Conservation (phyloP, 2,329 filamentous ascomycete genomes). For the Epicoccum sorghinum region DNA sequence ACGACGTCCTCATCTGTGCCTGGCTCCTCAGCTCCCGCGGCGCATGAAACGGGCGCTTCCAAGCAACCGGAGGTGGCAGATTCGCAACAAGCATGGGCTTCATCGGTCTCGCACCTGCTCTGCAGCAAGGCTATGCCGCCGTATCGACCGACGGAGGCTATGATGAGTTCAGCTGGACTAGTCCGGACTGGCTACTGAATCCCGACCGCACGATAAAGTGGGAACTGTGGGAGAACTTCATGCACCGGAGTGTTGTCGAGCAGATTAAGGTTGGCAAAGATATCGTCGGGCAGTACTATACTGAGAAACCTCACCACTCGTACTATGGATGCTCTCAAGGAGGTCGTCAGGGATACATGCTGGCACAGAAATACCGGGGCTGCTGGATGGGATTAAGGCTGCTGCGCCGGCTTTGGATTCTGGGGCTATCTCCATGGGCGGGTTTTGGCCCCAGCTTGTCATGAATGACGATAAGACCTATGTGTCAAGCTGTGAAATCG, state of each 20-base stretch:
- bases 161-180: conserved; percentile 3
- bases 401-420: conserved; percentile 34
- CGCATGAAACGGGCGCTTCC: conserved; percentile 31
- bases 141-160: conserved; percentile 32
- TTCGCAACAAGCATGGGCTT: conserved; percentile 19
- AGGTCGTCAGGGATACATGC: conserved; percentile 34
- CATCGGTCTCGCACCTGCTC: conserved; percentile 9
- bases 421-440: conserved; percentile 21
- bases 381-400: conserved; percentile 40
- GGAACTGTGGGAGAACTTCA: conserved; percentile 40
- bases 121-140: conserved; percentile 27
- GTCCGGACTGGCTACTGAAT: conserved; percentile 13
- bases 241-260: conserved; percentile 33
- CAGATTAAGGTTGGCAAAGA: conserved; percentile 41
- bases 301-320: conserved; percentile 31
- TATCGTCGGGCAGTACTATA: conserved; percentile 36
- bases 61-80: conserved; percentile 31
- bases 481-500: conserved; percentile 26
- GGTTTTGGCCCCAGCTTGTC: conserved; percentile 30
- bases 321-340: conserved; percentile 38
- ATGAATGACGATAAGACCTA: conserved; percentile 32
- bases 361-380: conserved; percentile 38
- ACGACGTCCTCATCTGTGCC: conserved; percentile 24
- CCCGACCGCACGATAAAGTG: conserved; percentile 28
- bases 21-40: conserved; percentile 24